Evolutionary conservation across 352 stramenopile species (phyloP).

Genomic region (Phytopythium chamaehyphon): DNA sequence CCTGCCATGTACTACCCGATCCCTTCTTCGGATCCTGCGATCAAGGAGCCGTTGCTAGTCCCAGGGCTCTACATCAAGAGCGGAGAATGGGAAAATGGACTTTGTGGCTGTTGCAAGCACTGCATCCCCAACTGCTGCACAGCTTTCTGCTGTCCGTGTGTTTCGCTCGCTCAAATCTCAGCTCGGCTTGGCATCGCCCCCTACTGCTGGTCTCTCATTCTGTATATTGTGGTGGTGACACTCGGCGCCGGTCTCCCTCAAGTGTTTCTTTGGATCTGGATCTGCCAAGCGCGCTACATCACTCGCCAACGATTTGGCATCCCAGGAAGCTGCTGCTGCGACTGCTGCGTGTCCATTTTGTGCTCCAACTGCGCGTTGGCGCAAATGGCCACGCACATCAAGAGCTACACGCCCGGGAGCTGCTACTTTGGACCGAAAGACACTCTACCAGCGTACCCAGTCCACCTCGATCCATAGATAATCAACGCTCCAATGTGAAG

Average conservation of each 20-base stretch:
- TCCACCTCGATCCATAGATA: too few relatives aligned
- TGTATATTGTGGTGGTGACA: slow-evolving; percentile 6
- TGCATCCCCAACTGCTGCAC: too few relatives aligned
- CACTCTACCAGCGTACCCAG: slow-evolving; percentile 15
- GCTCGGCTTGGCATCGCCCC: slow-evolving; percentile 18
- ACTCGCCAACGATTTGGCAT: slow-evolving; percentile 18
- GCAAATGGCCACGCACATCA: slow-evolving; percentile 34
- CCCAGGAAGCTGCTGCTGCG: slow-evolving; percentile 14
- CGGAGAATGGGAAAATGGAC: too few relatives aligned
- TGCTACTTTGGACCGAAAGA: slow-evolving; percentile 38
- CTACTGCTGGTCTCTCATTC: slow-evolving; percentile 9
- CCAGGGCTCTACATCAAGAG: too few relatives aligned
- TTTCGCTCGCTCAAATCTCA: slow-evolving; percentile 32
- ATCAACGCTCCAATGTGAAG: too few relatives aligned
- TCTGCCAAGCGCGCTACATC: slow-evolving; percentile 21
- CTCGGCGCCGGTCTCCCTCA: slow-evolving; percentile 3
- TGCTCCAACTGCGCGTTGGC: slow-evolving; percentile 37
- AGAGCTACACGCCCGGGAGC: slow-evolving; percentile 38
- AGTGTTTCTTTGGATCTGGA: slow-evolving; percentile 3
- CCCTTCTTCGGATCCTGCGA: too few relatives aligned
- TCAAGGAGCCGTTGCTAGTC: too few relatives aligned
- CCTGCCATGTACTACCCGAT: too few relatives aligned
- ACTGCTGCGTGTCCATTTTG: slow-evolving; percentile 23
- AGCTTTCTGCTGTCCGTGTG: slow-evolving; percentile 13
- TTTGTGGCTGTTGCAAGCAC: slow-evolving; percentile 2